A percentile compares a stretch with the other conserved stretches of the same genome.
Conservation (phyloP, 345 rosid genomes). For the Eucalyptus sideroxylon region DNA sequence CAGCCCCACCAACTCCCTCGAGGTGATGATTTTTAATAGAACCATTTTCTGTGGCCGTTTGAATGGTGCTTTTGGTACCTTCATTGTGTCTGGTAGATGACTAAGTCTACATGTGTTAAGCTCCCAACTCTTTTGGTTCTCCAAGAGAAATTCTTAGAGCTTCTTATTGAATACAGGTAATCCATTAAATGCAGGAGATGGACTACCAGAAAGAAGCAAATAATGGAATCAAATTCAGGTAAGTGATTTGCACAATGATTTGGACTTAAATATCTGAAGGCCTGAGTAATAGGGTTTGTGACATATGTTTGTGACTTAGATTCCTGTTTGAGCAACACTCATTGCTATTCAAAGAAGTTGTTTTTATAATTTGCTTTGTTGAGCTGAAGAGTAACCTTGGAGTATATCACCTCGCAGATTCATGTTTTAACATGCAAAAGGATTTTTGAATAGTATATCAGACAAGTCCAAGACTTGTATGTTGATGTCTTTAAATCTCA, state of each 20-base stretch:
- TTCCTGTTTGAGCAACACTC: not conserved
- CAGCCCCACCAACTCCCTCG: not conserved
- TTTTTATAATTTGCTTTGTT: not conserved
- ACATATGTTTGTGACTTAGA: not conserved
- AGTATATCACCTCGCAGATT: not conserved
- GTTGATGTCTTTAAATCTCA: not conserved
- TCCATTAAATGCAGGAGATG: slow-evolving; percentile 99
- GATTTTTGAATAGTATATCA: not conserved
- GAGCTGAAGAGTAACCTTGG: not conserved
- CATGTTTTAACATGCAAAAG: not conserved
- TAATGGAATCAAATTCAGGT: slow-evolving; percentile 89
- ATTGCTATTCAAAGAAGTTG: not conserved
- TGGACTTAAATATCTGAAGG: not conserved
- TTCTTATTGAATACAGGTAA: slow-evolving; percentile 98
- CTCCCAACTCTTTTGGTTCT: not conserved
- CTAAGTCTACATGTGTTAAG: not conserved
- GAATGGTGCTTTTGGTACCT: not conserved
- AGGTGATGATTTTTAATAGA: not conserved
- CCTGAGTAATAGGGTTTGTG: not conserved
- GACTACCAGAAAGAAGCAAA: slow-evolving; percentile 82
- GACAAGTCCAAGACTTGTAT: not conserved
- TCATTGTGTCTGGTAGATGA: not conserved
- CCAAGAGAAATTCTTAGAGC: slow-evolving; percentile 68
- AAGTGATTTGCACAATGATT: not conserved
- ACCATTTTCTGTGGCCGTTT: not conserved